These are phyloP conservation scores for Kuraishia borneana DNA, from an alignment of 805 yeast genomes.

Conservation along the genomic window DNA sequence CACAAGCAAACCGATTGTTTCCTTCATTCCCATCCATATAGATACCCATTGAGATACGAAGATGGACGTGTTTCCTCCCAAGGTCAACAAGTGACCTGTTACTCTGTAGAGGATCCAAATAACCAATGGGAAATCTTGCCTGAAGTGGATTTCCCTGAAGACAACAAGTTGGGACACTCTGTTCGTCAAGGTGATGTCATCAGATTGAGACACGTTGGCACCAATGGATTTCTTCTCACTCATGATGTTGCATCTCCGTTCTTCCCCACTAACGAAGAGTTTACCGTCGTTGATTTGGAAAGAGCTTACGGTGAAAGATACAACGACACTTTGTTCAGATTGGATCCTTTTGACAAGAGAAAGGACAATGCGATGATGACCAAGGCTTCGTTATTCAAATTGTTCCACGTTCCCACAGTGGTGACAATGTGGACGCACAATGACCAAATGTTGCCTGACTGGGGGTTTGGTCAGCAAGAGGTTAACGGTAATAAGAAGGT, in stretches of 20 bases:
- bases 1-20: slow-evolving; percentile 73
- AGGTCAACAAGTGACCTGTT: slow-evolving; percentile 88
- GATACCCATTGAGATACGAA: slow-evolving; percentile 86
- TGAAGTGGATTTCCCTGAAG: slow-evolving; percentile 28
- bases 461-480: slow-evolving; percentile 91
- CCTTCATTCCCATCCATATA: slow-evolving; percentile 70
- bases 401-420: slow-evolving; percentile 75
- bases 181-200: slow-evolving; percentile 64
- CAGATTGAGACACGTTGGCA: slow-evolving; percentile 71
- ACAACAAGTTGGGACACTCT: slow-evolving; percentile 26
- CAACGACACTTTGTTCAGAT: slow-evolving; percentile 70
- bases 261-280: slow-evolving; percentile 88
- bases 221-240: slow-evolving; percentile 70
- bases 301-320: slow-evolving; percentile 40
- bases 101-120: slow-evolving; percentile 43
- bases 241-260: slow-evolving; percentile 97
- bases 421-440: slow-evolving; percentile 94
- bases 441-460: slow-evolving; percentile 78
- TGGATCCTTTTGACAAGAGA: slow-evolving; percentile 49
- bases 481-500: slow-evolving; percentile 89
- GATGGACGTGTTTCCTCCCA: slow-evolving; percentile 93
- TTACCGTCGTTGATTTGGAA: slow-evolving; percentile 62
- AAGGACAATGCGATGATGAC: slow-evolving; percentile 48
- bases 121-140: slow-evolving; percentile 87
- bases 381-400: slow-evolving; percentile 53